Conservation (phyloP, 768 basidiomycete genomes). For the Amanita subjunquillea region DNA sequence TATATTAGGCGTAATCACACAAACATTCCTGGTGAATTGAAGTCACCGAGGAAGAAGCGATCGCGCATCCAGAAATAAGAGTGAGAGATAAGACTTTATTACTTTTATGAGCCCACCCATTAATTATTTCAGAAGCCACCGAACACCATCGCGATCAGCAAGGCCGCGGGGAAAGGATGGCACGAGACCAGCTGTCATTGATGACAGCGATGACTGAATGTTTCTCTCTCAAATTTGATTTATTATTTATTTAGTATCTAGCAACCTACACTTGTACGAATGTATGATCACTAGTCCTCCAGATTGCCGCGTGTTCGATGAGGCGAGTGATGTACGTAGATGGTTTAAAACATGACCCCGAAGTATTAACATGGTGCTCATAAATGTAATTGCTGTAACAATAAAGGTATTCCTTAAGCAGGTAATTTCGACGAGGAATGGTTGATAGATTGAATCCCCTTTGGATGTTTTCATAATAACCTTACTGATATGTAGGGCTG, state of each 20-base stretch:
- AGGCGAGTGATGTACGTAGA: no score
- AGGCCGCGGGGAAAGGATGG: not conserved
- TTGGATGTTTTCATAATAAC: not conserved
- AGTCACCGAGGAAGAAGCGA: constrained; percentile 1
- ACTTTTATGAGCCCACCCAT: not conserved
- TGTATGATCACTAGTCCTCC: not conserved
- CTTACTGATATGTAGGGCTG: not conserved
- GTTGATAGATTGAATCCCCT: not conserved
- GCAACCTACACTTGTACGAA: not conserved
- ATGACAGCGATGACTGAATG: not conserved
- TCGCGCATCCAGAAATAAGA: not conserved
- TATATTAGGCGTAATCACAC: constrained; percentile 1
- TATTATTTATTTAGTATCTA: not conserved
- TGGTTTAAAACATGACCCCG: no score
- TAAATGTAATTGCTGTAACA: not conserved
- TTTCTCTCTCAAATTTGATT: not conserved
- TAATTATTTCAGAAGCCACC: not conserved
- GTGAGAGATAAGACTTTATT: not conserved
- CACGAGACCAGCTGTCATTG: not conserved
- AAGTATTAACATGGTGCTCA: not conserved
- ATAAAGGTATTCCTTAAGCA: not conserved
- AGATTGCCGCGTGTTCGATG: no score
- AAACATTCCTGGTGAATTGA: not conserved
- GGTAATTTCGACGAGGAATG: not conserved
- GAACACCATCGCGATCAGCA: not conserved